Evolutionary conservation across 495 filamentous ascomycete genomes (phyloP), one percentile per base, ranked within the genome.

Genomic region (Tuber melanosporum): DNA sequence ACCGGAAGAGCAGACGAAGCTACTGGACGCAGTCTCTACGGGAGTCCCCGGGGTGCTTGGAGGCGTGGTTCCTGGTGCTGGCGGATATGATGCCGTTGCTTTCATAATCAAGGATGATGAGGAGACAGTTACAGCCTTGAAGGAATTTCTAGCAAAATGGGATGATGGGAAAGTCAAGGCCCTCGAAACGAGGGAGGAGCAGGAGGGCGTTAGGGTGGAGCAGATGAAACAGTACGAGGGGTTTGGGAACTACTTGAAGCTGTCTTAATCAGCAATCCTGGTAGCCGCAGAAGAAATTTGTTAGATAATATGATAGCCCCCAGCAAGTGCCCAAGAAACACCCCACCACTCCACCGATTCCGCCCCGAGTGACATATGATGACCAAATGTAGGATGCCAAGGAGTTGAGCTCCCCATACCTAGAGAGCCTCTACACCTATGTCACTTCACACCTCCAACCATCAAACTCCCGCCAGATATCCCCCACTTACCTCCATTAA

Each of bases 61-160:
- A 1, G 95, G 94, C 14, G 93, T 98, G 4, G 96, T 97, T 0
- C 95, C 95, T 7, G 95, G 95, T 3, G 95, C 95, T 10, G 95
- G 95, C 43, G 95, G 95, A 4, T 98, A 92, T 83, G 95, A 99
- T 88, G 95, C 95, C 7, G 88, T 97, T 77, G 93, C 90, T 9
- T 81, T 99, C 73, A 83, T 99, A 77, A 87, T 96, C 57, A 88
- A 87, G 78, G 93, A 98, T 83, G 89, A 93, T 75, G 87, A 87
- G 26, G 86, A 88, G 44, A 93, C 93, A 22, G 85, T 92, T 74
- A 81, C 81, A n/a, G 85, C 86, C 73, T 83, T 99, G 69, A 87
- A 89, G 74, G 85, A 86, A 43, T 89, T 92, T 42, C 85, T 97
- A 78, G 85, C 83, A 39, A 84, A 84, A 49, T 98, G 93, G 90